Evolutionary conservation across 2,329 filamentous ascomycete species (phyloP), one percentile per base, ranked within the genome.

Genomic region (Alternaria novae-zelandiae): DNA sequence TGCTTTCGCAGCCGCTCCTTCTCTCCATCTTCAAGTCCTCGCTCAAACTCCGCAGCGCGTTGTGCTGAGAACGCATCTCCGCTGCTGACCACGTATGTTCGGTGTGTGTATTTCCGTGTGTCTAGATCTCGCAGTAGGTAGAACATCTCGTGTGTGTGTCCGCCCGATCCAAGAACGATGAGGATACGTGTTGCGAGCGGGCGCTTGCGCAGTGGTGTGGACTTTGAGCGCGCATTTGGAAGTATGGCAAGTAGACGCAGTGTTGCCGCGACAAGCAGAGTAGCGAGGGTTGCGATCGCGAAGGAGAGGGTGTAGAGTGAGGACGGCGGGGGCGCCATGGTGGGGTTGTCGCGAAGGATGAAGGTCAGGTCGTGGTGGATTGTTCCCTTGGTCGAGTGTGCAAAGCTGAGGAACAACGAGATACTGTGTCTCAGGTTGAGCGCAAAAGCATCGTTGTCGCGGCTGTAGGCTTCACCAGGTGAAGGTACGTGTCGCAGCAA

Each of bases 91-190:
- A 97, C 82, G 79, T 97, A 99, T 26, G 93, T 95, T 25, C 96
- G 88, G 72, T 92, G 90, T 6, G 82, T 83, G 76, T 81, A 84
- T 54, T 79, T 78, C 8, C 63, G 54, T 56, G 80, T 79, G 59
- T 82, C 76, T 1, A 90, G 81, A 69, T 86, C 87, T 70, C 84
- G 83, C 71, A 99, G 88, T 83, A 97, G 91, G 74, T 91, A 89
- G 66, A 97, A 85, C 91, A 99, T 97, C 81, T 99, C 96, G 51
- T 93, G 90, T 0, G 96, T 97, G 81, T 99, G 96, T 1, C 96
- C 96, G 30, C 96, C 96, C 3, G 92, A 96, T 56, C 96, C 96
- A 23, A 98, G 90, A 25, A 98, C 90, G 67, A 97, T 87, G 30
- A 97, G 84, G 57, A 94, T 83, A 78, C 94, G 89, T 7, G 84